These are phyloP conservation scores for Teunomyces tritomae DNA, from an alignment of 805 yeast species.

Conservation along the genomic window DNA sequence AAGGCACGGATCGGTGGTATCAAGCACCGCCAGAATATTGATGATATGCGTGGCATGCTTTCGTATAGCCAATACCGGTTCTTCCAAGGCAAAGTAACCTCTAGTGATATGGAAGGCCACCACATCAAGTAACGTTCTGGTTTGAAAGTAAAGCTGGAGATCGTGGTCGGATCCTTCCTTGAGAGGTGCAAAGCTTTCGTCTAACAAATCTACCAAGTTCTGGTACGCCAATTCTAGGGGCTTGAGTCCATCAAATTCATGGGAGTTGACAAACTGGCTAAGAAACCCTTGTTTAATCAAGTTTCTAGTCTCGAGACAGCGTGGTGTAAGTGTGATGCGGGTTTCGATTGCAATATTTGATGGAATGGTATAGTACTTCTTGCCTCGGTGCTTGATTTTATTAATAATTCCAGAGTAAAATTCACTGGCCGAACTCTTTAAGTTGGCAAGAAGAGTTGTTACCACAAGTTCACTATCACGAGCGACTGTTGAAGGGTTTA, in stretches of 20 bases:
- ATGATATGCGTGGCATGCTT: slow-evolving; percentile 65
- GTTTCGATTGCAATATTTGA: slow-evolving; percentile 23
- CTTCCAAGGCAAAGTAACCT: slow-evolving; percentile 56
- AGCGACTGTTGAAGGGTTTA: slow-evolving; percentile 10
- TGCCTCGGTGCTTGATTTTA: slow-evolving; percentile 31
- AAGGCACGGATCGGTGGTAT: slow-evolving; percentile 9
- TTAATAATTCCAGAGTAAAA: slow-evolving; percentile 33
- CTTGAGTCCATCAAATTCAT: slow-evolving; percentile 30
- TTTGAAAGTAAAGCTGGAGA: slow-evolving; percentile 22
- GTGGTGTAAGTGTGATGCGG: slow-evolving; percentile 31
- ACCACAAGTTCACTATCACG: slow-evolving; percentile 33
- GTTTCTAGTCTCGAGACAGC: slow-evolving; percentile 37
- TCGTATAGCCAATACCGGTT: slow-evolving; percentile 55
- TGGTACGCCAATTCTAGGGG: slow-evolving; percentile 35
- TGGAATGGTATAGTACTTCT: slow-evolving; percentile 38
- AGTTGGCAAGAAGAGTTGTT: slow-evolving; percentile 26
- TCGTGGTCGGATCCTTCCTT: slow-evolving; percentile 26
- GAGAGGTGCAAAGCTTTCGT: slow-evolving; percentile 9
- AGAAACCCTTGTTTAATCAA: slow-evolving; percentile 35
- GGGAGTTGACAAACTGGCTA: slow-evolving; percentile 30
- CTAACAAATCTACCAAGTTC: slow-evolving; percentile 24
- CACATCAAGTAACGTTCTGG: slow-evolving; percentile 55
- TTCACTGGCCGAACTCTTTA: slow-evolving; percentile 27
- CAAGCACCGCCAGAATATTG: slow-evolving; percentile 34
- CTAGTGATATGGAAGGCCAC: slow-evolving; percentile 62